Evolutionary conservation across 306 rosid species (phyloP), one percentile per base, ranked within the genome.

Genomic region (Castanea mollissima): DNA sequence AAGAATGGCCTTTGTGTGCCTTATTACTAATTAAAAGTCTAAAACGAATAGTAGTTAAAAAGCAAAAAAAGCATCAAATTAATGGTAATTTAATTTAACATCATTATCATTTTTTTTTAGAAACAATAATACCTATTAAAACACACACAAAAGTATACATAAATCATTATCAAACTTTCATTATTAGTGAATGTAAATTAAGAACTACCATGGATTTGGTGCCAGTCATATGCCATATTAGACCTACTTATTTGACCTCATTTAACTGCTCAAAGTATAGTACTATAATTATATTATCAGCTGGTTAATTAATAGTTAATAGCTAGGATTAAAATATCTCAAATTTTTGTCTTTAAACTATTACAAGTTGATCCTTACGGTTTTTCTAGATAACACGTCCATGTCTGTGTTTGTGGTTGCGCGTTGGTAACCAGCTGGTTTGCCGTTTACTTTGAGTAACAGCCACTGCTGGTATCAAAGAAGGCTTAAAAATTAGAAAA

Each of bases 361-460:
- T 25, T 34, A 73, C 71, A 67, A 62, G 8, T 78, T 54, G 74
- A 67, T 67, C 18, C 1, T 59, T 10, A 8, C 12, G 21, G 25
- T 44, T 6, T 18, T 15, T 20, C 76, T 14, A 64, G 63, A 27
- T 55, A 74, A 32, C 38, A 55, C 7, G 83, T 81, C 74, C 34
- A 56, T 32, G 64, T 84, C 85, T 60, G 23, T 73, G 81, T 63
- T 35, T 27, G 75, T 78, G 69, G 75, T 78, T 77, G 19, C 77
- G 69, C 55, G 71, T 67, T 81, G 83, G 78, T 20, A 13, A 79
- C 88, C 91, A 88, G 90, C 92, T 86, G 86, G 78, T 71, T 55
- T 69, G 73, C 68, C 75, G 58, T 82, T 80, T 85, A 52, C 93
- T 89, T 86, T 1, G 87, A 89, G 91, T 82, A 82, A 79, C 89